These are phyloP conservation scores for Panicum miliaceum DNA, from an alignment of 176 grass and related monocot species.

Conservation along the genomic window DNA sequence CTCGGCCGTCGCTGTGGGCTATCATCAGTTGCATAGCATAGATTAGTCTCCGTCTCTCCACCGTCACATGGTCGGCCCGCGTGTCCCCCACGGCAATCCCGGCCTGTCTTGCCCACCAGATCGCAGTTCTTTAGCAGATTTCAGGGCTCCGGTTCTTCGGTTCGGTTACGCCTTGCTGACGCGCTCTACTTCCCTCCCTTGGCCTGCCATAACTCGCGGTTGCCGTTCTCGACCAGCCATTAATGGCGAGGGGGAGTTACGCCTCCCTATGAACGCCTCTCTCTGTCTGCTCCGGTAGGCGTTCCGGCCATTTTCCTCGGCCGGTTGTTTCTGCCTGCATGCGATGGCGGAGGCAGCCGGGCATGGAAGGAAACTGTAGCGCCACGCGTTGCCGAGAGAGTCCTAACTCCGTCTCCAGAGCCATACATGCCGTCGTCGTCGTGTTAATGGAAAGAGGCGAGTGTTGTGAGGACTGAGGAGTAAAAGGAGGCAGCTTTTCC, in stretches of 20 bases:
- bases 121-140: neutral
- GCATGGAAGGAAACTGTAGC: conserved; percentile 40
- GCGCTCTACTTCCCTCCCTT: neutral
- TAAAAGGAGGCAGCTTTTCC: conserved; percentile 22
- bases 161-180: neutral
- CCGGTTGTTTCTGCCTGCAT: conserved; percentile 27
- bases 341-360: conserved; percentile 19
- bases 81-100: conserved; percentile 31
- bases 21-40: neutral
- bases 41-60: neutral
- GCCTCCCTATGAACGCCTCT: conserved; percentile 17
- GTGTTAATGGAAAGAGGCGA: conserved; percentile 18
- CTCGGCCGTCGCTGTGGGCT: neutral
- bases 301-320: conserved; percentile 30
- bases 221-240: conserved; percentile 41
- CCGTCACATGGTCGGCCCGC: conserved; percentile 30
- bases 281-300: conserved; percentile 3
- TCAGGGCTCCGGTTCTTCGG: neutral
- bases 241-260: conserved; percentile 40
- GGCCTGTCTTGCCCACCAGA: neutral
- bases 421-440: neutral
- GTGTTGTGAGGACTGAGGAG: conserved; percentile 22
- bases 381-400: conserved; percentile 34
- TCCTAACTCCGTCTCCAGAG: too few relatives aligned
- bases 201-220: conserved; percentile 3